phyloP scores from a whole-genome alignment of 306 rosid genomes.

The Hippophae rhamnoides region DNA sequence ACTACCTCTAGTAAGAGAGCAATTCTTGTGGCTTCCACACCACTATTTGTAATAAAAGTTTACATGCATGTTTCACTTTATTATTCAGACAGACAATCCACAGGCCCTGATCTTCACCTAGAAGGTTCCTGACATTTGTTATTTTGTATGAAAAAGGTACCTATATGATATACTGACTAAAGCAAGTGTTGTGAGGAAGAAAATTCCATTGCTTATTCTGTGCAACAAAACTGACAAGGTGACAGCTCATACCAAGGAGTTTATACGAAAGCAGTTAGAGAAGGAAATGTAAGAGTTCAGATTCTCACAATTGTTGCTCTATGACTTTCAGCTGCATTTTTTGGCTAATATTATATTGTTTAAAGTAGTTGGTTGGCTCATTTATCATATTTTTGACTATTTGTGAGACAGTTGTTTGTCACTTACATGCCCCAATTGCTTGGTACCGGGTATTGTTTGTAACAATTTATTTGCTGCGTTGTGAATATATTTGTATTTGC shows the following conservation, averaged over 20 bases:
- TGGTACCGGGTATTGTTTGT: too few species aligned
- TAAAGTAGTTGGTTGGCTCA: neutral
- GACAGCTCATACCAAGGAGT: slow-evolving; percentile 90
- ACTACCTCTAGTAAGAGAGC: too few species aligned
- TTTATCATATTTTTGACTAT: neutral
- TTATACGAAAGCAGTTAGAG: slow-evolving; percentile 77
- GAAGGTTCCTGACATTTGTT: slow-evolving; percentile 14
- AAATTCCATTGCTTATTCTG: slow-evolving; percentile 71
- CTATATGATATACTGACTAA: slow-evolving; percentile 80
- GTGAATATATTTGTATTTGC: neutral
- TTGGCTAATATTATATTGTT: slow-evolving; percentile 4
- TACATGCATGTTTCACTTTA: neutral
- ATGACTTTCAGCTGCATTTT: neutral
- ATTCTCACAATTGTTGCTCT: slow-evolving; percentile 3
- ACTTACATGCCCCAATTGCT: too few species aligned
- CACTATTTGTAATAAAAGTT: too few species aligned
- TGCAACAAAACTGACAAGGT: slow-evolving; percentile 95
- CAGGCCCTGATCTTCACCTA: neutral
- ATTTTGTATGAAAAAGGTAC: slow-evolving; percentile 41
- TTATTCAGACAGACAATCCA: neutral
- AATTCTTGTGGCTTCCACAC: neutral
- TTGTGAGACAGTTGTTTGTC: too few species aligned
- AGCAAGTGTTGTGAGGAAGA: slow-evolving; percentile 82
- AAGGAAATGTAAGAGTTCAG: slow-evolving; percentile 73
- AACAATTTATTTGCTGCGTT: too few species aligned